Evolutionary conservation across 2,329 filamentous ascomycete species (phyloP).

Genomic region (Sarocladiaceae sp.): DNA sequence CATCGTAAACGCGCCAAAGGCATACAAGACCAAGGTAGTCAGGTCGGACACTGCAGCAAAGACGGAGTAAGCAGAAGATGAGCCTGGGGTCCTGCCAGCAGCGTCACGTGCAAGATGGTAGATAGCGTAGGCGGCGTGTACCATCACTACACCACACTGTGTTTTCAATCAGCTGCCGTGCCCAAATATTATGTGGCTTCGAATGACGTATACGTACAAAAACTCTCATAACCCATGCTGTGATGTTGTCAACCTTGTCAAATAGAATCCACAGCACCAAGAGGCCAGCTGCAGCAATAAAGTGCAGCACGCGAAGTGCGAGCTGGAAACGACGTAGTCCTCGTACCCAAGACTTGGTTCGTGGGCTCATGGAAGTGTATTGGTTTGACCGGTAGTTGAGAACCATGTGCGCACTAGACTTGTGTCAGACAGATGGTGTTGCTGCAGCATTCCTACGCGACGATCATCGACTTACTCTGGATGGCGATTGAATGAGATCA

Average conservation of each 20-base stretch:
- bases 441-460: neutral
- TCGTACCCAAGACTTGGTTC: conserved; percentile 68
- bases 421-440: conserved; percentile 11
- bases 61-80: conserved; percentile 83
- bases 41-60: conserved; percentile 74
- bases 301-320: conserved; percentile 58
- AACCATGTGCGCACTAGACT: conserved; percentile 54
- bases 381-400: conserved; percentile 58
- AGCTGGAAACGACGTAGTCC: conserved; percentile 67
- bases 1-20: conserved; percentile 46
- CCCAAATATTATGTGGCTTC: conserved; percentile 2
- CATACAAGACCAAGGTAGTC: conserved; percentile 49
- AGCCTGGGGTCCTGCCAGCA: conserved; percentile 68
- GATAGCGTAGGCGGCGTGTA: conserved; percentile 72
- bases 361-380: conserved; percentile 62
- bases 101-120: conserved; percentile 74
- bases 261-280: conserved; percentile 76
- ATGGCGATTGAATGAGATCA: conserved; percentile 80
- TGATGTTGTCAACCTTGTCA: conserved; percentile 56
- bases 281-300: conserved; percentile 66
- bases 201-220: conserved; percentile 52
- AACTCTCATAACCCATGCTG: conserved; percentile 73
- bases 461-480: conserved; percentile 62
- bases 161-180: too few species aligned
- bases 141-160: conserved; percentile 70